Conservation (phyloP, 2,329 filamentous ascomycete species). For the Xylaria sp. region DNA sequence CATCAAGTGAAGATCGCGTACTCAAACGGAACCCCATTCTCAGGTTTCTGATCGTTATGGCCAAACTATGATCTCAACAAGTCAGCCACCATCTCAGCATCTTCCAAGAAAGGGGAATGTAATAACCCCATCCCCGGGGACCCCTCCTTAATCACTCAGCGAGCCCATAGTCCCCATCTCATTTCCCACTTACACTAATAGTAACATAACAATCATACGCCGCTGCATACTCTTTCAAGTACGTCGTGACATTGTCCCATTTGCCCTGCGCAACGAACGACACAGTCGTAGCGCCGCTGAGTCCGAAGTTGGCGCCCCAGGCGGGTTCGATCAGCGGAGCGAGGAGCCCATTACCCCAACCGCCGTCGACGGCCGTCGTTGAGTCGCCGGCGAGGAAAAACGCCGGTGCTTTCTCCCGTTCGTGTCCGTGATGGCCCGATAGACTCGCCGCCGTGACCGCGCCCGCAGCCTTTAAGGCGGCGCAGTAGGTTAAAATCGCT, state of each 20-base stretch:
- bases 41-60: conserved; percentile 70
- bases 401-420: conserved; percentile 50
- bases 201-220: conserved; percentile 62
- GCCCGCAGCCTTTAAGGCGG: not conserved
- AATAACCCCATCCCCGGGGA: not conserved
- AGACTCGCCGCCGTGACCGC: conserved; percentile 21
- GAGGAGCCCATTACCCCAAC: conserved; percentile 71
- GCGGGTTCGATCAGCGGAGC: conserved; percentile 60
- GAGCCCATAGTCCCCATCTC: not conserved
- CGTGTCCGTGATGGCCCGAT: conserved; percentile 14
- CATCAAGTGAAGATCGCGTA: conserved; percentile 48
- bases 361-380: conserved; percentile 60
- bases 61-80: conserved; percentile 59
- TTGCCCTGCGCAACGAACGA: conserved; percentile 63
- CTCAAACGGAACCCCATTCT: conserved; percentile 58
- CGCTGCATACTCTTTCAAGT: conserved; percentile 54
- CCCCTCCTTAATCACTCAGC: not conserved
- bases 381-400: conserved; percentile 64
- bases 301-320: conserved; percentile 65
- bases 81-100: not conserved
- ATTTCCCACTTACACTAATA: conserved; percentile 50
- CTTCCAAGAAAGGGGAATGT: not conserved
- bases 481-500: not conserved
- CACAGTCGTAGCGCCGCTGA: conserved; percentile 67
- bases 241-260: conserved; percentile 61